Evolutionary conservation across 352 stramenopile species (phyloP).

Genomic region (Phytopythium mirpurense): DNA sequence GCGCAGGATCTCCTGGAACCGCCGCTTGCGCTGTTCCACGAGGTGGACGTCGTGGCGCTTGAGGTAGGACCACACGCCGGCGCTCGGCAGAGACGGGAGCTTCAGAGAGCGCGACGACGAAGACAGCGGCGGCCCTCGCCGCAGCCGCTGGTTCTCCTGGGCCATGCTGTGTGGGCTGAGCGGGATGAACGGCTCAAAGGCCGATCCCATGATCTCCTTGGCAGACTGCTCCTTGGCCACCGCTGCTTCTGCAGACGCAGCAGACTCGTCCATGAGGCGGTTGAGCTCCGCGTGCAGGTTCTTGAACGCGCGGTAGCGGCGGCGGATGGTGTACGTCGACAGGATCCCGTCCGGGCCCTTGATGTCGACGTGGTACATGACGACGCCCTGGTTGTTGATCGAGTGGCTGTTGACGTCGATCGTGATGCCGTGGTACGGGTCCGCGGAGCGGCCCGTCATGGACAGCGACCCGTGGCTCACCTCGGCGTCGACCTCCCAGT

Average conservation of each 20-base stretch:
- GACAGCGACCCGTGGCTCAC: slow-evolving; percentile 25
- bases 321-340: slow-evolving; percentile 82
- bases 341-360: slow-evolving; percentile 68
- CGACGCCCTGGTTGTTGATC: slow-evolving; percentile 68
- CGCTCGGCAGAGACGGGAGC: slow-evolving; percentile 60
- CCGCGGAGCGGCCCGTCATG: slow-evolving; percentile 23
- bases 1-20: slow-evolving; percentile 78
- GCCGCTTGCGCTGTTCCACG: slow-evolving; percentile 75
- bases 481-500: slow-evolving; percentile 38
- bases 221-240: slow-evolving; percentile 13
- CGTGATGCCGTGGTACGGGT: slow-evolving; percentile 64
- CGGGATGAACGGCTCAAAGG: slow-evolving; percentile 29
- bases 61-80: slow-evolving; percentile 76
- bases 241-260: slow-evolving; percentile 24
- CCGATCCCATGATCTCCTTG: slow-evolving; percentile 1
- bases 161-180: slow-evolving; percentile 37
- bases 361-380: slow-evolving; percentile 89
- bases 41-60: slow-evolving; percentile 77
- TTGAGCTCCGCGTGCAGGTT: slow-evolving; percentile 68
- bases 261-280: slow-evolving; percentile 47
- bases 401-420: slow-evolving; percentile 73
- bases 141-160: slow-evolving; percentile 12
- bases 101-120: slow-evolving; percentile 41
- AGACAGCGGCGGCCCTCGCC: slow-evolving; percentile 22
- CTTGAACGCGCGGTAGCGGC: slow-evolving; percentile 76